Evolutionary conservation across 106 monocot species (phyloP).

Genomic region (Allium fistulosum): DNA sequence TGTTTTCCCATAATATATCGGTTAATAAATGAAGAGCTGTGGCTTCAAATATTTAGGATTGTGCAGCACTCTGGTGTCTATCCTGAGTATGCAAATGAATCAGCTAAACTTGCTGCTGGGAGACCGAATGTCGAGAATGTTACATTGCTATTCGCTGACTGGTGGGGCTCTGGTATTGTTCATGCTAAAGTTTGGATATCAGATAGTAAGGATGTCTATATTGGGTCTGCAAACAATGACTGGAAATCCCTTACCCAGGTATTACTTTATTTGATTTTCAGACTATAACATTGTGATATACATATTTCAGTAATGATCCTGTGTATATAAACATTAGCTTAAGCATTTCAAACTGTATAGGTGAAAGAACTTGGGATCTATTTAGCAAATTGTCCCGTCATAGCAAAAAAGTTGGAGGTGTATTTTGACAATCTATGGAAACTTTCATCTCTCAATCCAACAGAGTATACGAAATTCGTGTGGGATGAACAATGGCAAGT

Average conservation of each 20-base stretch:
- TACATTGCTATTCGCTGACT: slow-evolving; percentile 65
- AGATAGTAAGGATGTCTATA: slow-evolving; percentile 67
- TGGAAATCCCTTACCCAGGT: slow-evolving; percentile 99
- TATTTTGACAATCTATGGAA: slow-evolving; percentile 80
- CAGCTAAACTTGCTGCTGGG: slow-evolving; percentile 72
- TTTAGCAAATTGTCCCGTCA: slow-evolving; percentile 53
- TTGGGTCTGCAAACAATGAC: slow-evolving; percentile 95
- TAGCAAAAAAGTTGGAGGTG: slow-evolving; percentile 52
- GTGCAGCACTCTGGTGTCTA: slow-evolving; percentile 88
- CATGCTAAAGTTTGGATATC: slow-evolving; percentile 99
- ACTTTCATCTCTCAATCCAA: slow-evolving; percentile 68
- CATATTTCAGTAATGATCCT: not conserved
- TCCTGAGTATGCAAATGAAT: slow-evolving; percentile 71
- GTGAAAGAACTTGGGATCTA: slow-evolving; percentile 94
- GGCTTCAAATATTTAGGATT: slow-evolving; percentile 31
- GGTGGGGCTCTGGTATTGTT: slow-evolving; percentile 94
- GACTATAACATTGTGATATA: not conserved
- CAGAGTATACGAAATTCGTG: slow-evolving; percentile 47
- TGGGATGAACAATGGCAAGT: slow-evolving; percentile 76
- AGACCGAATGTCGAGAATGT: slow-evolving; percentile 78
- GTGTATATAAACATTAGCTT: too few species aligned
- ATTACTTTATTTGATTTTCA: slow-evolving; percentile 1
- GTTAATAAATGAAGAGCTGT: too few species aligned
- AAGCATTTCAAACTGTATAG: slow-evolving; percentile 21
- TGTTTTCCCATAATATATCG: too few species aligned